Conservation (phyloP, 768 basidiomycete species). For the Tremella mesenterica region DNA sequence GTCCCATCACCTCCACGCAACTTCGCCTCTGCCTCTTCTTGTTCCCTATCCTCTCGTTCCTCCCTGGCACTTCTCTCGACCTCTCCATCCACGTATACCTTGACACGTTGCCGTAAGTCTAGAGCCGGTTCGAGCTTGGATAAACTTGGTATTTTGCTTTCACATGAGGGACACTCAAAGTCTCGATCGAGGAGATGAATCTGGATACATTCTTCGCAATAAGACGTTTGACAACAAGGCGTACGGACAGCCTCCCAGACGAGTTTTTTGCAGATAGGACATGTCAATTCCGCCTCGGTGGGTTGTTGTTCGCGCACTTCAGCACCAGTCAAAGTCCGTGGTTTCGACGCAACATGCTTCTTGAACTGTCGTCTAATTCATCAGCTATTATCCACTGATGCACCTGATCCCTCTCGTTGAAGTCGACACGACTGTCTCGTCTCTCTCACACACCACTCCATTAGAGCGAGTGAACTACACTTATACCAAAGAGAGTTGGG, state of each 20-base stretch:
- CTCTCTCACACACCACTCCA: background rate
- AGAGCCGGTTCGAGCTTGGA: conserved; percentile 79
- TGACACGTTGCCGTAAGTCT: conserved; percentile 64
- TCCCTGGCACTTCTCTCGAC: conserved; percentile 44
- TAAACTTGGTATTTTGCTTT: conserved; percentile 74
- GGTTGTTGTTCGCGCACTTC: conserved; percentile 79
- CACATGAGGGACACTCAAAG: conserved; percentile 86
- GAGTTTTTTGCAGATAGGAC: conserved; percentile 85
- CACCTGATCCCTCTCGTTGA: too few relatives aligned
- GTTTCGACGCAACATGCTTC: conserved; percentile 56
- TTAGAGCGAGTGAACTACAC: background rate
- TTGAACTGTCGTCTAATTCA: conserved; percentile 80
- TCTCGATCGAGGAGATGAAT: conserved; percentile 88
- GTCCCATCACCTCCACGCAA: conserved; percentile 57
- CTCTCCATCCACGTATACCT: conserved; percentile 66
- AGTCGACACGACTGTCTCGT: background rate
- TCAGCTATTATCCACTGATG: too few relatives aligned
- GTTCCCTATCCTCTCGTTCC: conserved; percentile 9
- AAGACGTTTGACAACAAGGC: conserved; percentile 81
- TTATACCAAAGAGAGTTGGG: too few relatives aligned
- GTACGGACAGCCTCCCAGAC: conserved; percentile 91
- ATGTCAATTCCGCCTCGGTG: conserved; percentile 67
- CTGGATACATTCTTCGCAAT: conserved; percentile 97
- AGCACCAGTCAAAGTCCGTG: conserved; percentile 71
- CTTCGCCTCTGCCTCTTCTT: conserved; percentile 7